phyloP scores from a whole-genome alignment of 1,139 yeast species.

The Hansenula anomala region DNA sequence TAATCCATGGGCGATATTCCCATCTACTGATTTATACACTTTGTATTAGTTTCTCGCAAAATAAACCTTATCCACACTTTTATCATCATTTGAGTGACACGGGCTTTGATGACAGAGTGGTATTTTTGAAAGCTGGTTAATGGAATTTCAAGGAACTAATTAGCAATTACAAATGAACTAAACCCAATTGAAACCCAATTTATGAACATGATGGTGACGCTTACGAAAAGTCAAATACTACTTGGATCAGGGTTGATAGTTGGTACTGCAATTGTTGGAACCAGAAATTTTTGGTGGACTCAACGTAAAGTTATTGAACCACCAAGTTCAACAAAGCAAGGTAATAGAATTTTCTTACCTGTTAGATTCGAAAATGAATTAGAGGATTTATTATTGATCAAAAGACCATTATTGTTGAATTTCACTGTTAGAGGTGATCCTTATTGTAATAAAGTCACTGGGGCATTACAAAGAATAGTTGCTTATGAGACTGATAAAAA shows the following conservation, averaged over 20 bases:
- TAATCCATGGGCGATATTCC: too few species aligned
- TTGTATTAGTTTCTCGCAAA: too few species aligned
- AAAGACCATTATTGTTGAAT: constrained; percentile 63
- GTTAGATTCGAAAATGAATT: constrained; percentile 50
- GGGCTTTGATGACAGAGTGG: too few species aligned
- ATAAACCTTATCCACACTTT: too few species aligned
- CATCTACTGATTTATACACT: too few species aligned
- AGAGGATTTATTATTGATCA: constrained; percentile 46
- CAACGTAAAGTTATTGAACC: constrained; percentile 26
- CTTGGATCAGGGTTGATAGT: constrained; percentile 21
- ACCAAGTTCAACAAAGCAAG: constrained; percentile 23
- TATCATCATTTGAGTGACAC: too few species aligned
- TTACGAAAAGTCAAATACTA: constrained; percentile 18
- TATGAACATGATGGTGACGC: constrained; percentile 5
- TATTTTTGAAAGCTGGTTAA: too few species aligned
- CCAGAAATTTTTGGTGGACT: constrained; percentile 24
- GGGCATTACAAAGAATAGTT: constrained; percentile 52
- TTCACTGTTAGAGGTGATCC: constrained; percentile 69
- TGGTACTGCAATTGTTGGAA: constrained; percentile 15
- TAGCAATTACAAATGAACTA: too few species aligned
- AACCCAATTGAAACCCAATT: too few species aligned
- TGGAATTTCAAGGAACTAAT: too few species aligned
- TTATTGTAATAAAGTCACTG: constrained; percentile 58
- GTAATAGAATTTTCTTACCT: constrained; percentile 35
- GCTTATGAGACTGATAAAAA: constrained; percentile 46